Evolutionary conservation across 768 basidiomycete species (phyloP), one percentile per base, ranked within the genome.

Genomic region (Hygrophorus russula): DNA sequence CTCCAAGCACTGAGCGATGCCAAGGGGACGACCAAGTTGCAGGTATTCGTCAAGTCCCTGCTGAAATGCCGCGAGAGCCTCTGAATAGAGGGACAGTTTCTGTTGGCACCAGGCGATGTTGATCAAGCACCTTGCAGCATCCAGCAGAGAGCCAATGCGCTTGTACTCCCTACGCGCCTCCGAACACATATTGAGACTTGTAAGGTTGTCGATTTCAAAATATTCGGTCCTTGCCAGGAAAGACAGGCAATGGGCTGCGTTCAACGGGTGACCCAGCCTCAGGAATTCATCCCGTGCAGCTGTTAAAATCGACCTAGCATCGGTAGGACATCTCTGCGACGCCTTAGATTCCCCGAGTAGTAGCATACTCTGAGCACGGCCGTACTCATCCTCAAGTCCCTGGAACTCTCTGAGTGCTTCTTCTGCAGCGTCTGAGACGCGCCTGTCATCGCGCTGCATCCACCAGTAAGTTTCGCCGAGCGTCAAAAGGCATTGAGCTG

Each of bases 331-430:
- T 13, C 33, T 17, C 9, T 35, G 33, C n/a, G n/a, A 13, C 17
- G 17, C n/a, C 9, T 35, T 35, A 9, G n/a, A 35, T 9, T 35
- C 4, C 33, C 33, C 33, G 5, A 35, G n/a, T 17, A 35, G 13
- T 17, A 35, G n/a, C 33, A 35, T 35, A 9, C 33, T 35, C 33
- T 17, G 13, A 11, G 48, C 45, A n/a, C 41, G 37, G 24, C 46
- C 43, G 18, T 41, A 28, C 19, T 43, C 24, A 38, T 46, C 37
- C 10, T 41, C 33, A 0, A 49, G 30, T 2, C 40, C 17, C 34
- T 45, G 42, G 15, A 52, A 49, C 18, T 42, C 41, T 1, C 12
- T 15, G 24, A 44, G 36, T 17, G 50, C 48, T n/a, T 40, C 33
- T 35, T 35, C 33, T 9, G 14, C 13, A 24, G 28, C 19, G 51